Conservation (phyloP, 1,139 yeast species). For the Wickerhamomyces sp. region DNA sequence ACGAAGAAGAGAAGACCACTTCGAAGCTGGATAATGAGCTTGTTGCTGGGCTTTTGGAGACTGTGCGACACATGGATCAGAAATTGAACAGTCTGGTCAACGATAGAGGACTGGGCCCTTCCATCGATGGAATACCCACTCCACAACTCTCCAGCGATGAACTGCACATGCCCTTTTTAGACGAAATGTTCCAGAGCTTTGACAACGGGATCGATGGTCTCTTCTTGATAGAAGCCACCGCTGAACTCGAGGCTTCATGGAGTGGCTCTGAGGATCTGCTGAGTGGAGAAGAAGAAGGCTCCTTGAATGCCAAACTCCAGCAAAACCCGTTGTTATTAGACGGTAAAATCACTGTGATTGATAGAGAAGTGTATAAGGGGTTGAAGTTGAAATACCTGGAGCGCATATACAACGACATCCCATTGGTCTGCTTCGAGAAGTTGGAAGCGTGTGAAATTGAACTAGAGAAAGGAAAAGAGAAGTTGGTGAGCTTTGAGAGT, state of each 20-base stretch:
- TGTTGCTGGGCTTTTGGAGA: too few species aligned
- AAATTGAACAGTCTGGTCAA: too few species aligned
- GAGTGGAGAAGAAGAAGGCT: neutral
- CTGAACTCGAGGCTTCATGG: neutral
- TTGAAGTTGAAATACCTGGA: neutral
- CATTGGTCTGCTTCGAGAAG: slow-evolving; percentile 1
- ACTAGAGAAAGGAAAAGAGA: neutral
- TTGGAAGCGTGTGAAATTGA: neutral
- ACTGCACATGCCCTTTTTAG: neutral
- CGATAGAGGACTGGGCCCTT: too few species aligned
- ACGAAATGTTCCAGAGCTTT: neutral
- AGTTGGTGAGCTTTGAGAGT: neutral
- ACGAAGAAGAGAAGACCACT: too few species aligned
- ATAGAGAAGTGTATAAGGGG: neutral
- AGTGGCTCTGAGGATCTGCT: neutral
- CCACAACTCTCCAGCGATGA: neutral
- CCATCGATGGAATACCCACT: too few species aligned
- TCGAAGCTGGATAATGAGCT: too few species aligned
- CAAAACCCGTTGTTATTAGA: neutral
- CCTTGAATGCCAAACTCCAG: neutral
- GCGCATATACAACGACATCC: slow-evolving; percentile 1
- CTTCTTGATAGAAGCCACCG: neutral
- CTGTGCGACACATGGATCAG: too few species aligned
- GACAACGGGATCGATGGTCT: neutral
- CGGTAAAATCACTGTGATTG: neutral